Conservation (phyloP, 345 rosid species). For the Eucalyptus shirleyi region DNA sequence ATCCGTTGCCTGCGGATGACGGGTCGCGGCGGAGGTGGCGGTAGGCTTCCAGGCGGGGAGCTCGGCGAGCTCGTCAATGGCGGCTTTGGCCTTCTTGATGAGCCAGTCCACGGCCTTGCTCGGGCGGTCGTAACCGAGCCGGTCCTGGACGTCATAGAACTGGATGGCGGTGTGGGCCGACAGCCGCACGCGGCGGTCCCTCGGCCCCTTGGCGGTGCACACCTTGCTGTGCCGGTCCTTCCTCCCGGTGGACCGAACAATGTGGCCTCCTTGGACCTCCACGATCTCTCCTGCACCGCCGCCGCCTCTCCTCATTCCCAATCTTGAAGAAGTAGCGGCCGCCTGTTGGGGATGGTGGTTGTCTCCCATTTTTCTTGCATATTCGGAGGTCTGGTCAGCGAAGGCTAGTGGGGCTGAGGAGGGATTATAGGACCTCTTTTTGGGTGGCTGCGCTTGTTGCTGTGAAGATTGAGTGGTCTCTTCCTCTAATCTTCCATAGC, state of each 20-base stretch:
- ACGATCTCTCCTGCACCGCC: conserved; percentile 58
- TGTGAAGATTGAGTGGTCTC: conserved; percentile 1
- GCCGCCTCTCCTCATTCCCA: conserved; percentile 36
- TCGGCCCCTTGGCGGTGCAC: conserved; percentile 87
- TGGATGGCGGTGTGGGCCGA: conserved; percentile 95
- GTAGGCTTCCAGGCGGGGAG: conserved; percentile 75
- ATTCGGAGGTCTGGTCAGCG: conserved; percentile 21
- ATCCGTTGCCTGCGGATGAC: background rate
- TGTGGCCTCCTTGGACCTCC: conserved; percentile 96
- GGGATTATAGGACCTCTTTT: conserved; percentile 21
- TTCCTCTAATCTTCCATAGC: conserved; percentile 13
- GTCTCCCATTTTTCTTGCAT: conserved; percentile 44
- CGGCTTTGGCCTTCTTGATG: conserved; percentile 64
- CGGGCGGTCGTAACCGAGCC: conserved; percentile 92
- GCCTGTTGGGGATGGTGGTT: conserved; percentile 7
- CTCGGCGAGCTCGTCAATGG: conserved; percentile 79
- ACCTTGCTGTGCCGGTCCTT: conserved; percentile 96
- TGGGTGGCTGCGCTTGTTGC: conserved; percentile 11
- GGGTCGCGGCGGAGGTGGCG: conserved; percentile 3
- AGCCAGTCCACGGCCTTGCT: conserved; percentile 97
- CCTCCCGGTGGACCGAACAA: conserved; percentile 70
- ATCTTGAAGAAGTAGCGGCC: conserved; percentile 34
- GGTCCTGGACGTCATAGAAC: conserved; percentile 92
- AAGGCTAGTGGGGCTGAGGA: background rate
- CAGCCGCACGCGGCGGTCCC: conserved; percentile 92